Conservation (phyloP, 1,284 basidiomycete species). For the Tilletia caries region DNA sequence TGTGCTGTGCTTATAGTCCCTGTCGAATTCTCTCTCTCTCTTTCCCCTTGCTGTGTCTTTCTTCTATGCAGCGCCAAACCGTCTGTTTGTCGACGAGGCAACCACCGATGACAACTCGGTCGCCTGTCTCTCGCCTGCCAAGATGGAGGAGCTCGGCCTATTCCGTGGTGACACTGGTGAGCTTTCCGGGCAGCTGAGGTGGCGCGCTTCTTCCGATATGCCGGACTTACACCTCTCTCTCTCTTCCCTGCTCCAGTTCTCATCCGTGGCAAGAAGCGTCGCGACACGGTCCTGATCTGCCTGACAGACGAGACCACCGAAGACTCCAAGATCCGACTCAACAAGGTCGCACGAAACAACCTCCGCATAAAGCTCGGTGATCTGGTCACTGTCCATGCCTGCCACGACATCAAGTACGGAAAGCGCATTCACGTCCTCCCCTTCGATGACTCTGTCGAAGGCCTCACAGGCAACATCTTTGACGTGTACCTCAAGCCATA, state of each 20-base stretch:
- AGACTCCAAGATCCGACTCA: constrained; percentile 95
- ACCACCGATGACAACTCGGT: constrained; percentile 62
- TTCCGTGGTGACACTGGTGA: constrained; percentile 79
- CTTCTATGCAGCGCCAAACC: constrained; percentile 34
- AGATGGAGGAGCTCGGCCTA: constrained; percentile 89
- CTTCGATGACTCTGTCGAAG: constrained; percentile 97
- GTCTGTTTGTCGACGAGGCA: constrained; percentile 53
- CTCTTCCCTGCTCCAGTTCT: constrained; percentile 23
- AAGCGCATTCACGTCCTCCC: constrained; percentile 95
- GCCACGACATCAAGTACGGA: constrained; percentile 98
- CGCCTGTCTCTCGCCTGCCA: constrained; percentile 88
- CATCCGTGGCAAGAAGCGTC: constrained; percentile 77
- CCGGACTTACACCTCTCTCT: not conserved
- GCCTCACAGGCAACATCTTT: constrained; percentile 93
- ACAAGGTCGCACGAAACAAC: constrained; percentile 97
- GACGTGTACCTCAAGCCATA: constrained; percentile 98
- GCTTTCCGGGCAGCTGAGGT: not conserved
- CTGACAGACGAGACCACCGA: constrained; percentile 92
- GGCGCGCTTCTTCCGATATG: too few relatives aligned
- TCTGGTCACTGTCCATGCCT: constrained; percentile 89
- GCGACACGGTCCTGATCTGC: constrained; percentile 86
- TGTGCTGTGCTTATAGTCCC: not conserved
- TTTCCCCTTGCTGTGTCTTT: not conserved
- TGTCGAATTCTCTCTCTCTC: too few relatives aligned
- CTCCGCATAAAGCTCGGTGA: constrained; percentile 96